Evolutionary conservation across 805 yeast species (phyloP).

Genomic region (Kluyveromyces aestuarii): DNA sequence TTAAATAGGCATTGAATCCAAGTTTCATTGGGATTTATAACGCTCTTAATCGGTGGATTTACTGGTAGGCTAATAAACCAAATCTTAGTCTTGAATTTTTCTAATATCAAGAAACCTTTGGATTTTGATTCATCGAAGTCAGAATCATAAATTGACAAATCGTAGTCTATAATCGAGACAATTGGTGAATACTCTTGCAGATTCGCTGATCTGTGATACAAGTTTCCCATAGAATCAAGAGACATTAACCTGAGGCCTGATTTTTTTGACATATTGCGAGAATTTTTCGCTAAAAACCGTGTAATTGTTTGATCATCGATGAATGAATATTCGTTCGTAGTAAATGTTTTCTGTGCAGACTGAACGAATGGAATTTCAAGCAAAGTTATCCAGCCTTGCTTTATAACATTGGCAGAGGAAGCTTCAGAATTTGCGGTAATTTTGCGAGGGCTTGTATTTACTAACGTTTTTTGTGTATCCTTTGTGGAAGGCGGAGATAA

Average conservation of each 20-base stretch:
- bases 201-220: not conserved
- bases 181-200: constrained; percentile 5
- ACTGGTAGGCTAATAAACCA: constrained; percentile 47
- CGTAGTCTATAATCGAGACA: constrained; percentile 31
- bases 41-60: constrained; percentile 29
- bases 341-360: not conserved
- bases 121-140: constrained; percentile 55
- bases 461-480: not conserved
- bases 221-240: constrained; percentile 4
- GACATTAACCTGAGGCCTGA: constrained; percentile 4
- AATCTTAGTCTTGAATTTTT: constrained; percentile 46
- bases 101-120: constrained; percentile 57
- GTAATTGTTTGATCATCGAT: constrained; percentile 4
- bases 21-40: constrained; percentile 39
- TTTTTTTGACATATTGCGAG: not conserved
- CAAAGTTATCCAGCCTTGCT: constrained; percentile 20
- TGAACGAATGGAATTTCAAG: constrained; percentile 19
- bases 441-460: not conserved
- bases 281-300: constrained; percentile 1
- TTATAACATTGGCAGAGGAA: constrained; percentile 9
- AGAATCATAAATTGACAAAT: constrained; percentile 71
- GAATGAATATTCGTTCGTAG: constrained; percentile 3
- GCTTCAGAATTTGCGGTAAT: not conserved
- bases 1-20: constrained; percentile 67
- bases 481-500: constrained; percentile 2